Percentiles rank a stretch among this genome's conserved stretches.
phyloP scores from a whole-genome alignment of 2,329 filamentous ascomycete genomes.

The Phoma herbarum region DNA sequence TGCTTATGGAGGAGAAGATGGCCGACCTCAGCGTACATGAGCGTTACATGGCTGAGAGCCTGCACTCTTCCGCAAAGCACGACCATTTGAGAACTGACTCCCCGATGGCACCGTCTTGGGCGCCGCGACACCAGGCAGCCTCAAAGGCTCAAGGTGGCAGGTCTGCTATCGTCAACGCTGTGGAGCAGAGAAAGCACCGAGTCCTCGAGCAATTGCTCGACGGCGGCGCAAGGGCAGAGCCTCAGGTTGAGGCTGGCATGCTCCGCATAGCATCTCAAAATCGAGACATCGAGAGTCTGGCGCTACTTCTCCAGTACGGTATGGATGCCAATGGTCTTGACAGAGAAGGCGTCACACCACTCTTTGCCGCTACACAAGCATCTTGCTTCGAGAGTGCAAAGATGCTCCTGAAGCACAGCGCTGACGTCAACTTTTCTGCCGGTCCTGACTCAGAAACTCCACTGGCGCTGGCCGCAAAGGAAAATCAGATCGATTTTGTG shows the following conservation, averaged over 20 bases:
- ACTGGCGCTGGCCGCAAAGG: constrained; percentile 60
- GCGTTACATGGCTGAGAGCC: constrained; percentile 34
- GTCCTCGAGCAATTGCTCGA: constrained; percentile 53
- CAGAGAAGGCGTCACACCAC: constrained; percentile 40
- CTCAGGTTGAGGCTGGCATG: constrained; percentile 42
- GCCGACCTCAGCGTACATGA: constrained; percentile 37
- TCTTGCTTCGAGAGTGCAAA: constrained; percentile 57
- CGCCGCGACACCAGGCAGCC: constrained; percentile 32
- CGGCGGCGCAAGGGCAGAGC: constrained; percentile 42
- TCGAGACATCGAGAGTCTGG: constrained; percentile 41
- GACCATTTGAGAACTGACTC: constrained; percentile 26
- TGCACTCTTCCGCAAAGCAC: constrained; percentile 25
- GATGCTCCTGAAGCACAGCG: constrained; percentile 40
- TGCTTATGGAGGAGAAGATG: constrained; percentile 38
- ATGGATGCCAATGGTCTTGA: constrained; percentile 45
- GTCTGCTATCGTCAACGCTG: constrained; percentile 60
- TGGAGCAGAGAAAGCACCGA: constrained; percentile 71
- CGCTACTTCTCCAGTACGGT: constrained; percentile 41
- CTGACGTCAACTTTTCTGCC: constrained; percentile 37
- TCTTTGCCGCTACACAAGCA: constrained; percentile 39
- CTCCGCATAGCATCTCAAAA: constrained; percentile 43
- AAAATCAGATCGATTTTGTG: constrained; percentile 65
- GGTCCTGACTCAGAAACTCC: constrained; percentile 64
- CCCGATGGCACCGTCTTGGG: constrained; percentile 28
- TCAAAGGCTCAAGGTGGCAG: constrained; percentile 47